These are phyloP conservation scores for Aristolochia californica DNA, from an alignment of 164 flowering plant species.

Conservation along the genomic window DNA sequence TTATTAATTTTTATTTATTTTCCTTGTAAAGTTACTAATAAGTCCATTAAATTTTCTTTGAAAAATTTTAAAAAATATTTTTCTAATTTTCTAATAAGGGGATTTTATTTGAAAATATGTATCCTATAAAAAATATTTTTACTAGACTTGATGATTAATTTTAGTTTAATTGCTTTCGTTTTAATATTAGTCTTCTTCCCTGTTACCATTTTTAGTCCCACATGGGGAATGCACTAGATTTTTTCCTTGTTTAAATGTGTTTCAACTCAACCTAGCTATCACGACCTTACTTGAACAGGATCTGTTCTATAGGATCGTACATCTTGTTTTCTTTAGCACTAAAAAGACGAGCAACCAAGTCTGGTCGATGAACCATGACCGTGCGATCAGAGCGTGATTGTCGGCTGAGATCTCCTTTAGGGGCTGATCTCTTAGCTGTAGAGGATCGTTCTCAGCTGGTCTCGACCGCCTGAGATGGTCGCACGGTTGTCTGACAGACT, in stretches of 20 bases:
- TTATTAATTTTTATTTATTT: too few species aligned
- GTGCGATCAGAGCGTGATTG: slow-evolving; percentile 3
- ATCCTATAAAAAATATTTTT: too few species aligned
- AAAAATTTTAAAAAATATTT: too few species aligned
- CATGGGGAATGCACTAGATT: background rate
- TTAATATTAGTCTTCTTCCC: too few species aligned
- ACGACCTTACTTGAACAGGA: slow-evolving; percentile 3
- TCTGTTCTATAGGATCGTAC: slow-evolving; percentile 3
- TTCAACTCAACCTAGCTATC: background rate
- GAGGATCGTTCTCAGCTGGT: slow-evolving; percentile 2
- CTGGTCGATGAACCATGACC: background rate
- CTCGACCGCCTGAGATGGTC: background rate
- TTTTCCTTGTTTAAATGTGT: background rate
- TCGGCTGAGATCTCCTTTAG: background rate
- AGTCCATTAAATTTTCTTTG: too few species aligned
- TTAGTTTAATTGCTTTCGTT: background rate
- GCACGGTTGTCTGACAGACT: slow-evolving; percentile 3
- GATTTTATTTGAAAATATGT: background rate
- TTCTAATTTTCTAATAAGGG: background rate
- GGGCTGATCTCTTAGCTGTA: background rate
- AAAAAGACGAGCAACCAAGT: slow-evolving; percentile 1
- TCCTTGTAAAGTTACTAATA: too few species aligned
- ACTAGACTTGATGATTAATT: too few species aligned
- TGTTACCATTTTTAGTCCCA: background rate
- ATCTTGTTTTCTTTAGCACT: background rate